Conservation (phyloP, 208 protist species). For the Trypanosoma brucei region DNA sequence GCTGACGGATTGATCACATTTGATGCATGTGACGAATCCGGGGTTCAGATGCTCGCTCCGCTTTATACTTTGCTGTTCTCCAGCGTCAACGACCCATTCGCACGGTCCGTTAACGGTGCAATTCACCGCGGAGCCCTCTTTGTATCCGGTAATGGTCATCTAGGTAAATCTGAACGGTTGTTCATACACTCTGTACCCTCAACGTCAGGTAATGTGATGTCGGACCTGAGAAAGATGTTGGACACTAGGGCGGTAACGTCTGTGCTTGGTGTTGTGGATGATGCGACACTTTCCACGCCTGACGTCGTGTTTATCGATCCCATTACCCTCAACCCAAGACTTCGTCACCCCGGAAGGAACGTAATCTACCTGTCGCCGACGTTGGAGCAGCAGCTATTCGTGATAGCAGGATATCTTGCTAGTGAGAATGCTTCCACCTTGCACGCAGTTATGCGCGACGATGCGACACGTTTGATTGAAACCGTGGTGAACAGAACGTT, state of each 20-base stretch:
- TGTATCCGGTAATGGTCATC: too few species aligned
- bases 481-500: background rate
- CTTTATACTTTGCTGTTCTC: too few species aligned
- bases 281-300: background rate
- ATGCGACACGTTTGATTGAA: background rate
- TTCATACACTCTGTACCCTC: too few species aligned
- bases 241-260: too few species aligned
- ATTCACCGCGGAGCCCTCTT: too few species aligned
- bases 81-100: too few species aligned
- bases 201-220: too few species aligned
- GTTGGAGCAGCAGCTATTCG: background rate
- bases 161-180: too few species aligned
- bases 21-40: background rate
- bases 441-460: constrained; percentile 2
- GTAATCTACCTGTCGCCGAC: constrained; percentile 3
- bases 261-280: background rate
- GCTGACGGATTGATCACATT: background rate
- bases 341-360: background rate
- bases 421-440: background rate
- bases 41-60: too few species aligned
- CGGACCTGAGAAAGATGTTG: too few species aligned
- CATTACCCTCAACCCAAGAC: background rate
- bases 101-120: too few species aligned
- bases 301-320: background rate
- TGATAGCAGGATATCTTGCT: background rate